A percentile compares a stretch with the other conserved stretches of the same genome.
Conservation (phyloP, 2,329 filamentous ascomycete genomes). For the Rhexocercosporidium sp. region DNA sequence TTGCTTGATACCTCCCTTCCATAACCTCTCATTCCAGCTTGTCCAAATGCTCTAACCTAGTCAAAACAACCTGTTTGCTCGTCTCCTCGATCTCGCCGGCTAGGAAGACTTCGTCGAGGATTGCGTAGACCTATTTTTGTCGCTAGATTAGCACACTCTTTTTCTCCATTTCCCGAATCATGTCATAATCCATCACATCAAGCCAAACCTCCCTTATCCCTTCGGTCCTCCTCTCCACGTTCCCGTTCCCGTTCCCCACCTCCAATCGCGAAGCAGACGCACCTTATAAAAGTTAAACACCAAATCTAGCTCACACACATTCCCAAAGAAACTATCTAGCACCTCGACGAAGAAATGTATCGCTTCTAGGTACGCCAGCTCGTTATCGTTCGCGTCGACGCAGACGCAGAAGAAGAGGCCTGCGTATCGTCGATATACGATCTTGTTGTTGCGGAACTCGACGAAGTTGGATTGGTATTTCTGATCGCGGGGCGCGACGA, state of each 20-base stretch:
- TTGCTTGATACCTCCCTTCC: neutral
- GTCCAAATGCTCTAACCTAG: slow-evolving; percentile 90
- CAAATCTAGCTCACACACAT: slow-evolving; percentile 97
- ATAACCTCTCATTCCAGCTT: slow-evolving; percentile 74
- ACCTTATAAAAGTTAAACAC: slow-evolving; percentile 78
- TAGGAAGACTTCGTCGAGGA: slow-evolving; percentile 96
- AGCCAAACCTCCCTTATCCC: neutral
- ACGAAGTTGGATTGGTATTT: slow-evolving; percentile 99
- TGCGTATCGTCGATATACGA: slow-evolving; percentile 96
- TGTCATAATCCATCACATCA: neutral
- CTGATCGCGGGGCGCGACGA: slow-evolving; percentile 96
- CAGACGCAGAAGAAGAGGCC: slow-evolving; percentile 99
- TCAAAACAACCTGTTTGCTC: slow-evolving; percentile 96
- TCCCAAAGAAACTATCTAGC: slow-evolving; percentile 97
- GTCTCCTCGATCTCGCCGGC: slow-evolving; percentile 99
- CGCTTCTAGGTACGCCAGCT: slow-evolving; percentile 93
- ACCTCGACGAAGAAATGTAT: slow-evolving; percentile 99
- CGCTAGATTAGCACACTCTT: slow-evolving; percentile 1
- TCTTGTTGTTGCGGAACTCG: slow-evolving; percentile 92
- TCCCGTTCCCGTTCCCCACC: neutral
- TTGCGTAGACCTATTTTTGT: slow-evolving; percentile 81
- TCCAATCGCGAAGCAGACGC: slow-evolving; percentile 21
- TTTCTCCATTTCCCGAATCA: too few relatives aligned
- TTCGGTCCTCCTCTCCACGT: neutral
- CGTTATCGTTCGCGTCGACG: slow-evolving; percentile 98